phyloP scores from a whole-genome alignment of 768 basidiomycete species.

The Chlorophyllum brunneum region DNA sequence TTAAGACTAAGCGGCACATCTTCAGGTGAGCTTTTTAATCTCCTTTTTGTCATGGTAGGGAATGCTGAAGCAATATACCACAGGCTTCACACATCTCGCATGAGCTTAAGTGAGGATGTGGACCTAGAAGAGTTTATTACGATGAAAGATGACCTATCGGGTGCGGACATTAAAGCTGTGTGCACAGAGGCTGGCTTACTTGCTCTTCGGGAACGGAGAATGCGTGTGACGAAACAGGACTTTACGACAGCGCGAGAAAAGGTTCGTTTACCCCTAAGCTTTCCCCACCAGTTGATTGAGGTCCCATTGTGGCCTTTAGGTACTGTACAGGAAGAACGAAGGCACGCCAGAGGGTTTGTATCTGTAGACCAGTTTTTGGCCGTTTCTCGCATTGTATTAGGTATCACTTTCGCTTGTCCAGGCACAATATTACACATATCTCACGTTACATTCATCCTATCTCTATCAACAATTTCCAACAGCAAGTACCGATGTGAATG shows the following conservation, averaged over 20 bases:
- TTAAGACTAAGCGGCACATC: conserved; percentile 99
- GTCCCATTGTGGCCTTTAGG: conserved; percentile 34
- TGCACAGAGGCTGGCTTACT: conserved; percentile 98
- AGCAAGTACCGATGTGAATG: too few relatives aligned
- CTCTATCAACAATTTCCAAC: too few relatives aligned
- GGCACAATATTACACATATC: background rate
- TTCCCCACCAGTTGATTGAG: conserved; percentile 11
- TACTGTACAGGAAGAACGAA: conserved; percentile 96
- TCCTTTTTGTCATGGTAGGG: conserved; percentile 1
- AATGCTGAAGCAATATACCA: background rate
- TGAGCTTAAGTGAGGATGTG: conserved; percentile 86
- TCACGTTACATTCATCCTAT: background rate
- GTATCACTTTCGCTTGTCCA: background rate
- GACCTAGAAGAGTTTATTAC: conserved; percentile 95
- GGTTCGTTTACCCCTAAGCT: conserved; percentile 35
- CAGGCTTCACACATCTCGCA: conserved; percentile 89
- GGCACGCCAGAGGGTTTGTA: conserved; percentile 31
- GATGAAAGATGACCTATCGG: conserved; percentile 93
- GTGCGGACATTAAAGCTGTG: conserved; percentile 98
- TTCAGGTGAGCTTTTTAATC: conserved; percentile 59
- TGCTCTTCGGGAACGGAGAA: conserved; percentile 90
- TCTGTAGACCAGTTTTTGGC: background rate
- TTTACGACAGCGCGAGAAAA: conserved; percentile 92
- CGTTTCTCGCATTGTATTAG: background rate
- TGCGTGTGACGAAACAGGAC: conserved; percentile 90